Conservation (phyloP, 2,329 filamentous ascomycete genomes). For the Neonectria coccinea region DNA sequence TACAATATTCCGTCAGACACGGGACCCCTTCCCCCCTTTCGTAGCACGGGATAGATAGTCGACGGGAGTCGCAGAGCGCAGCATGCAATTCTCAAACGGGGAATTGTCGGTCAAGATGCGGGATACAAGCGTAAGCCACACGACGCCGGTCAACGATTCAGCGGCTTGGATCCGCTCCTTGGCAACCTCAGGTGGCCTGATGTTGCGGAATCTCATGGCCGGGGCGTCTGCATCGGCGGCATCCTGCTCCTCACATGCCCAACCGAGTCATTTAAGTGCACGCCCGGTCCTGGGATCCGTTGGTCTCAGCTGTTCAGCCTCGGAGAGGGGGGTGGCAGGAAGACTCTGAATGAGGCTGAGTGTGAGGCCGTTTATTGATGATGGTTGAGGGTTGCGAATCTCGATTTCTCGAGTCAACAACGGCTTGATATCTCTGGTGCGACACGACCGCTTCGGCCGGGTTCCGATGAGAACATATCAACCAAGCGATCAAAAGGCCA, state of each 20-base stretch:
- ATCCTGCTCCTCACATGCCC: slow-evolving; percentile 32
- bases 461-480: background rate
- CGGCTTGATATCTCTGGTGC: background rate
- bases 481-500: background rate
- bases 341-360: slow-evolving; percentile 29
- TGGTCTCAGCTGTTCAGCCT: slow-evolving; percentile 33
- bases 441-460: slow-evolving; percentile 3
- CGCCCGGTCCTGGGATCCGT: slow-evolving; percentile 11
- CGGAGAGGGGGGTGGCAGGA: slow-evolving; percentile 11
- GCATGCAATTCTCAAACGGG: slow-evolving; percentile 25
- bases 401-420: background rate
- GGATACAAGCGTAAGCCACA: slow-evolving; percentile 41
- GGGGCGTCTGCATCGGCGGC: slow-evolving; percentile 28
- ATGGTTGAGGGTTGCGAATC: slow-evolving; percentile 2
- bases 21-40: background rate
- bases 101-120: slow-evolving; percentile 38
- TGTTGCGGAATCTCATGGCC: slow-evolving; percentile 37
- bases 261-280: slow-evolving; percentile 31
- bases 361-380: slow-evolving; percentile 15
- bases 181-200: slow-evolving; percentile 38
- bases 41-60: slow-evolving; percentile 6
- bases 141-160: slow-evolving; percentile 34
- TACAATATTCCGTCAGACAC: background rate
- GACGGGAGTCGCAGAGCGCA: slow-evolving; percentile 10
- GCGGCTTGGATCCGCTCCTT: slow-evolving; percentile 31